phyloP scores from a whole-genome alignment of 2,329 filamentous ascomycete species.

The Didymella sp. region DNA sequence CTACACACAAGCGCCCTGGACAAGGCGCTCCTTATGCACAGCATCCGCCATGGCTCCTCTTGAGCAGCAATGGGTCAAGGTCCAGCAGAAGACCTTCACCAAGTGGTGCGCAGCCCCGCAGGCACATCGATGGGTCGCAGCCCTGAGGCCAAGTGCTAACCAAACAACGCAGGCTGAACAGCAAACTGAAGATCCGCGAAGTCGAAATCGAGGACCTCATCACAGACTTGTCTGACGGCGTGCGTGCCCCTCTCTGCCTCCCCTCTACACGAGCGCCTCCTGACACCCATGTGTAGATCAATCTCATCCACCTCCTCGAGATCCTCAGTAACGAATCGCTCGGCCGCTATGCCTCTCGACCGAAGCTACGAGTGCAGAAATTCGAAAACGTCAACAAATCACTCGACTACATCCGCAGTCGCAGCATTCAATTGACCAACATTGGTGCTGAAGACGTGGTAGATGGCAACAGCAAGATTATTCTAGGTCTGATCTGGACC shows the following conservation, averaged over 20 bases:
- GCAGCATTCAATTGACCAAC: slow-evolving; percentile 96
- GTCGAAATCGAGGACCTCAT: slow-evolving; percentile 88
- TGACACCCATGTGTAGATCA: slow-evolving; percentile 64
- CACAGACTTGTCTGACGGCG: slow-evolving; percentile 88
- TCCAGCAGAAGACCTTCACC: slow-evolving; percentile 98
- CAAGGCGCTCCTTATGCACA: slow-evolving; percentile 37
- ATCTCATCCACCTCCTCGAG: slow-evolving; percentile 96
- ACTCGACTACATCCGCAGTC: slow-evolving; percentile 88
- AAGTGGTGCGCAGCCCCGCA: slow-evolving; percentile 74
- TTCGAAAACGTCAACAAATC: slow-evolving; percentile 99
- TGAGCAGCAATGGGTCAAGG: slow-evolving; percentile 72
- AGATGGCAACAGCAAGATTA: slow-evolving; percentile 97
- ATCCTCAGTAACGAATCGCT: slow-evolving; percentile 94
- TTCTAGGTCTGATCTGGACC: slow-evolving; percentile 96
- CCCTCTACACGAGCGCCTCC: slow-evolving; percentile 8
- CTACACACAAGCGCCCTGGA: slow-evolving; percentile 30
- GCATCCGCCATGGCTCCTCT: slow-evolving; percentile 52
- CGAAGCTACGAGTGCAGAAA: slow-evolving; percentile 92
- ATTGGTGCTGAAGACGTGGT: slow-evolving; percentile 98
- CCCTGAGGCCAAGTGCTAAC: slow-evolving; percentile 31
- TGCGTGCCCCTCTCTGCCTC: slow-evolving; percentile 59
- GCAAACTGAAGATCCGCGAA: slow-evolving; percentile 81
- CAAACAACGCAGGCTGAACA: slow-evolving; percentile 77
- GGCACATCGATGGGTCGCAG: slow-evolving; percentile 11
- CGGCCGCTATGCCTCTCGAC: slow-evolving; percentile 94